phyloP scores from a whole-genome alignment of 257 asterid species.

The Solanum commersonii region DNA sequence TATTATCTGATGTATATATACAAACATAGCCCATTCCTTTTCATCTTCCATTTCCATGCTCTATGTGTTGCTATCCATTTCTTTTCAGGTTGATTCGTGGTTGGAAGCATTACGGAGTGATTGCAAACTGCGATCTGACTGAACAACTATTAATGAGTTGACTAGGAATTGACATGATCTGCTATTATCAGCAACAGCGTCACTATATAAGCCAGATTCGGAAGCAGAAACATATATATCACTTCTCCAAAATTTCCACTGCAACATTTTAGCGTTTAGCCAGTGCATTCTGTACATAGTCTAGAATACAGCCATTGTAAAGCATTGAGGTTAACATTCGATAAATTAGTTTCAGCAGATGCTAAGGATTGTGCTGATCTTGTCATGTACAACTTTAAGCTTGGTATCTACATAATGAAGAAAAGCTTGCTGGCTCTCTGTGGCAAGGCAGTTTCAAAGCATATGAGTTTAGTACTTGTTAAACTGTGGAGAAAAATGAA shows the following conservation, averaged over 20 bases:
- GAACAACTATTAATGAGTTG: slow-evolving; percentile 6
- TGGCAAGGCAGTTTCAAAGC: background rate
- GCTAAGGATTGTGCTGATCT: background rate
- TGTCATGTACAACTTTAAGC: background rate
- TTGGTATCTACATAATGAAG: background rate
- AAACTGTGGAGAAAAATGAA: background rate
- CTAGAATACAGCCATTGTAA: background rate
- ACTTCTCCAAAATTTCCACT: background rate
- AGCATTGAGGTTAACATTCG: background rate
- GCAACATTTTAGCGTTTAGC: background rate
- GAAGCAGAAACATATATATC: background rate
- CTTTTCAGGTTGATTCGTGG: slow-evolving; percentile 69
- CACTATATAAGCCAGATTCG: background rate
- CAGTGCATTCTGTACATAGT: background rate
- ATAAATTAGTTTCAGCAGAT: background rate
- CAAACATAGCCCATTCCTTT: background rate
- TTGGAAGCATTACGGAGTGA: slow-evolving; percentile 43
- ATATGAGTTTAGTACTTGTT: background rate
- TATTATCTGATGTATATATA: background rate
- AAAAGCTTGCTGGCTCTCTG: background rate
- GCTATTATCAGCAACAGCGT: background rate
- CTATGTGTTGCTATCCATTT: background rate
- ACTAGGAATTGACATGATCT: background rate
- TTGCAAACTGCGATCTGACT: slow-evolving; percentile 31
- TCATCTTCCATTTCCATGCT: background rate